phyloP scores from a whole-genome alignment of 495 filamentous ascomycete genomes.

The Lindgomyces ingoldianus region DNA sequence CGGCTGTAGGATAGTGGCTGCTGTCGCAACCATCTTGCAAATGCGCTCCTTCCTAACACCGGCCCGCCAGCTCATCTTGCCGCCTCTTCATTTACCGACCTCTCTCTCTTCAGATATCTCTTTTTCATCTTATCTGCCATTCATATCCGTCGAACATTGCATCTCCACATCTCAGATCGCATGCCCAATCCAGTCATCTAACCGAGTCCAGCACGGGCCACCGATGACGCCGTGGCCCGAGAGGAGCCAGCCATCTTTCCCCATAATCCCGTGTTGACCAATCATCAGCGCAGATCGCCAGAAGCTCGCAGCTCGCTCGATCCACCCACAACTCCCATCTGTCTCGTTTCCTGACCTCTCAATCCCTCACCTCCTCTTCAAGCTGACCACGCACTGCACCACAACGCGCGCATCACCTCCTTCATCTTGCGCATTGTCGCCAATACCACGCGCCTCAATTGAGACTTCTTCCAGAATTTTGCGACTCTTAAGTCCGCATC shows the following conservation, averaged over 20 bases:
- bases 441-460: slow-evolving; percentile 26
- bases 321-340: slow-evolving; percentile 19
- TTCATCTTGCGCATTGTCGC: slow-evolving; percentile 20
- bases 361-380: slow-evolving; percentile 11
- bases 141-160: background rate
- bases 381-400: slow-evolving; percentile 8
- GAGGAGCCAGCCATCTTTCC: slow-evolving; percentile 31
- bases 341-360: slow-evolving; percentile 19
- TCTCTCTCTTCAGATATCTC: background rate
- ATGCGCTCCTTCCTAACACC: background rate
- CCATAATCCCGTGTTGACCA: slow-evolving; percentile 23
- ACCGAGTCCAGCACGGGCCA: slow-evolving; percentile 20
- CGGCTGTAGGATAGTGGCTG: background rate
- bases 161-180: background rate
- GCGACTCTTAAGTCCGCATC: slow-evolving; percentile 12
- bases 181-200: background rate
- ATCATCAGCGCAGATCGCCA: slow-evolving; percentile 29
- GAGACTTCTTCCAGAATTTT: slow-evolving; percentile 10
- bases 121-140: background rate
- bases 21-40: background rate
- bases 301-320: slow-evolving; percentile 17
- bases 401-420: slow-evolving; percentile 25
- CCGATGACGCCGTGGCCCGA: slow-evolving; percentile 32
- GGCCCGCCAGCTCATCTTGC: too few relatives aligned
- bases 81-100: background rate